A percentile compares a stretch with the other conserved stretches of the same genome.
phyloP scores from a whole-genome alignment of 2,329 filamentous ascomycete species.

The Aspergillus caelatus region DNA sequence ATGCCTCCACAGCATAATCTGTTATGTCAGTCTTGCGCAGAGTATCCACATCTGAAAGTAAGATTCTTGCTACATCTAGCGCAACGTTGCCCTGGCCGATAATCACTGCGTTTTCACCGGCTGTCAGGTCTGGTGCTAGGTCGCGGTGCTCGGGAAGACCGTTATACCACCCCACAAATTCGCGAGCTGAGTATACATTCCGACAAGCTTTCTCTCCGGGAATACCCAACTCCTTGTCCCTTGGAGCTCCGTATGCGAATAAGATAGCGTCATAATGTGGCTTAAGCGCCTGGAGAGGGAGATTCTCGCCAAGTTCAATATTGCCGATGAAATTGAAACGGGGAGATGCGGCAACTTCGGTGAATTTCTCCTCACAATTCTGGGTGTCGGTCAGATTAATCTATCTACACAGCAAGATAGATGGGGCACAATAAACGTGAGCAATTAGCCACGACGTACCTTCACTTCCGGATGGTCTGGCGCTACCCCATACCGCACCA shows the following conservation, averaged over 20 bases:
- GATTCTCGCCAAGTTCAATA: conserved; percentile 70
- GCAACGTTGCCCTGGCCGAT: conserved; percentile 97
- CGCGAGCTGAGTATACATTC: conserved; percentile 80
- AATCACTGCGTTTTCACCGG: conserved; percentile 80
- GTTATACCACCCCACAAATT: conserved; percentile 99
- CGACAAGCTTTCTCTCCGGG: conserved; percentile 72
- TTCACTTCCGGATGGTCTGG: conserved; percentile 98
- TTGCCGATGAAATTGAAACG: conserved; percentile 93
- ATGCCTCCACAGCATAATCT: conserved; percentile 73
- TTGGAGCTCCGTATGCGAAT: conserved; percentile 88
- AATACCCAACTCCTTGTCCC: conserved; percentile 77
- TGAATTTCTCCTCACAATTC: conserved; percentile 95
- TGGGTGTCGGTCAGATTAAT: conserved; percentile 39
- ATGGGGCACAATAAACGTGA: neutral
- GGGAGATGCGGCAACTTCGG: conserved; percentile 78
- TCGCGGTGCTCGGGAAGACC: conserved; percentile 80
- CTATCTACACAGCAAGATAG: neutral
- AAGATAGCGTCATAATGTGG: conserved; percentile 89
- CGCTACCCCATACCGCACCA: conserved; percentile 94
- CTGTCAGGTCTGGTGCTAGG: conserved; percentile 72
- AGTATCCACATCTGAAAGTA: conserved; percentile 74
- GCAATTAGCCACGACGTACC: conserved; percentile 54
- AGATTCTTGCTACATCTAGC: conserved; percentile 85
- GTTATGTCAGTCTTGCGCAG: conserved; percentile 86
- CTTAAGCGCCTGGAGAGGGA: conserved; percentile 70